Percentiles rank a stretch among this genome's conserved stretches.
Evolutionary conservation across 345 rosid genomes (phyloP).

Genomic region (Populus deltoides): DNA sequence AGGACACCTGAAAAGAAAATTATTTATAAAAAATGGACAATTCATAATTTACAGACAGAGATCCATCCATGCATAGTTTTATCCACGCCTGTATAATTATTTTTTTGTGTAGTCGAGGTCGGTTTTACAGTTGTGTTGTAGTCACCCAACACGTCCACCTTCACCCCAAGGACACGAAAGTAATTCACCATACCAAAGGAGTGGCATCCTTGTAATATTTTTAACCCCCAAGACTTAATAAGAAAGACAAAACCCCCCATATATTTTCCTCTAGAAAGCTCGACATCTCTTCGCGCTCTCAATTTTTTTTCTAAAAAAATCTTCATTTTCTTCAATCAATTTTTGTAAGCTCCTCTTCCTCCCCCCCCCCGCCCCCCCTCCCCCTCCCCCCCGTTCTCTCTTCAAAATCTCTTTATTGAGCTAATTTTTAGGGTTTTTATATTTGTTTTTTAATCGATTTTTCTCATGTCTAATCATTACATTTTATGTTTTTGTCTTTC

Average conservation of each 20-base stretch:
- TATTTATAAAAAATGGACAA: too few species aligned
- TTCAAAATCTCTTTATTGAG: neutral
- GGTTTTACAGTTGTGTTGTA: too few species aligned
- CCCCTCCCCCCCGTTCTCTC: neutral
- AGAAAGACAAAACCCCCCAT: neutral
- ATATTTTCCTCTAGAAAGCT: neutral
- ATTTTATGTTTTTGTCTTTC: neutral
- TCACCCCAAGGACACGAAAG: neutral
- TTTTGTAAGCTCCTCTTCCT: neutral
- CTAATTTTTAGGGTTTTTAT: neutral
- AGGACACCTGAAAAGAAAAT: too few species aligned
- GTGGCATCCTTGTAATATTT: neutral
- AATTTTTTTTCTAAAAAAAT: neutral
- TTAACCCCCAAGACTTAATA: neutral
- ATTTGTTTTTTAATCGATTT: neutral
- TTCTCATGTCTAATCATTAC: neutral
- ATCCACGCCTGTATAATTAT: too few species aligned
- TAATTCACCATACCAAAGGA: neutral
- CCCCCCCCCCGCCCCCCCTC: too few species aligned
- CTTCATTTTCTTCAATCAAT: neutral
- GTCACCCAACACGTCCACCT: neutral
- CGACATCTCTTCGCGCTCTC: conserved; percentile 1
- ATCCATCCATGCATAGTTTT: too few species aligned
- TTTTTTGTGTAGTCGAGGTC: too few species aligned
- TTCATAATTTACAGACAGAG: too few species aligned